Evolutionary conservation across 1,139 yeast genomes (phyloP), one percentile per base, ranked within the genome.

Genomic region (Geotrichum aggregatum): DNA sequence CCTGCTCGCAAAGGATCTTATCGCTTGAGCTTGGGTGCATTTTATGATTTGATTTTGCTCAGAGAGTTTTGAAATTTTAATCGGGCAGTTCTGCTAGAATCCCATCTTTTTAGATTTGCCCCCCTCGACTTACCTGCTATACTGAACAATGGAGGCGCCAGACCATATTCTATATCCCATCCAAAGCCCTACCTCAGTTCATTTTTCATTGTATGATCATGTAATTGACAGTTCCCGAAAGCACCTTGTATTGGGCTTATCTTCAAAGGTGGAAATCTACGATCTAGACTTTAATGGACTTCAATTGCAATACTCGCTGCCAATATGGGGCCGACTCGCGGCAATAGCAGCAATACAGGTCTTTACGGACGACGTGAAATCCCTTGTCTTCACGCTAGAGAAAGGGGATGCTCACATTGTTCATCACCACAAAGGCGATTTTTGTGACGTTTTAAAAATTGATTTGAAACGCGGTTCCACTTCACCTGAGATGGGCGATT

Each of bases 171-270:
- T 45, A 8, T 45, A 35, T 35, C 43, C 41, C 14, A 34, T 45
- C 13, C 49, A 45, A 35, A n/a, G 24, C 10, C 43, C 49, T 14
- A 26, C 49, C 13, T 35, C 49, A 3, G 42, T 45, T 2, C 26
- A 10, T 8, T 45, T 24, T 22, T 35, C 41, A 3, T 18, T 45
- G 14, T 45, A 35, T 35, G 49, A 35, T 14, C 7, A 28, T 24
- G 19, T 45, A 8, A 28, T 14, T 11, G n/a, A 18, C 19, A 8
- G 2, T 8, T 13, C 21, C 7, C 4, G 21, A 13, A 35, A 35
- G 40, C 41, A 38, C 11, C n/a, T 45, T 4, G 26, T 34, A 1
- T 8, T 45, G 8, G 49, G 35, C 16, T 34, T 21, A 35, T 14
- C 7, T 11, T 26, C 34, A 6, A 11, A n/a, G 8, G 35, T 45